Base-by-base conservation (phyloP, 2,329 filamentous ascomycete species). In the Apiospora aurea region DNA sequence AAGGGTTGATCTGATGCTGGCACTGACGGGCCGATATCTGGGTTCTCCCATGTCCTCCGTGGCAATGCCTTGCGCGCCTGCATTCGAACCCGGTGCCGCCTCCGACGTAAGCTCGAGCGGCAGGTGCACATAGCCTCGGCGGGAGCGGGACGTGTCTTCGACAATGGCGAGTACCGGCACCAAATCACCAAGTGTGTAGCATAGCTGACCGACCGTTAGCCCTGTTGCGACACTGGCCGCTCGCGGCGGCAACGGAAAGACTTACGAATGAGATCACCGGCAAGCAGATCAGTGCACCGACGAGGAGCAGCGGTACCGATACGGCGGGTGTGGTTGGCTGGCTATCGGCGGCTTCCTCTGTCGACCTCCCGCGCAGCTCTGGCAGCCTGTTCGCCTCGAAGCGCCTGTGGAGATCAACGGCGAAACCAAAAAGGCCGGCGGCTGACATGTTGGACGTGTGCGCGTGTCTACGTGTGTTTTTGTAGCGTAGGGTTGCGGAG, bases 101-200 rank as follows among this genome's bases (percentile, higher is more conserved):
- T 16, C 49, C 38, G 11, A 70, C 71, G 10, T 38, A 1, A 16
- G 8, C 34, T 81, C 77, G n/a, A 83, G 78, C 51, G 83, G 74
- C 41, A 89, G 76, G 53, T 84, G 81, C 70, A 85, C 83, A 79
- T 89, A 89, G 24, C 82, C 81, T 6, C 86, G 83, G 21, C 86
- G 84, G 46, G 83, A 82, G 21, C 86, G 84, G 46, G 83, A 82
- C 70, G 88, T 85, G 78, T 88, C 85, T 78, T 89, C 87, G 73
- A 89, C 80, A 71, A 87, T 87, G 78, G 87, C 84, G 72, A 89
- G 82, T 73, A 84, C 81, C 49, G 86, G 84, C 76, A 85, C 86
- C 75, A 89, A 78, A 67, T 78, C 77, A 70, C 79, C 75, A 41
- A 89, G 76, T 10, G 86, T 86, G 80, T 89, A 90, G 66, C 77